Conservation (phyloP, 2,329 filamentous ascomycete species). For the Arthrobotrys sphaeroides region DNA sequence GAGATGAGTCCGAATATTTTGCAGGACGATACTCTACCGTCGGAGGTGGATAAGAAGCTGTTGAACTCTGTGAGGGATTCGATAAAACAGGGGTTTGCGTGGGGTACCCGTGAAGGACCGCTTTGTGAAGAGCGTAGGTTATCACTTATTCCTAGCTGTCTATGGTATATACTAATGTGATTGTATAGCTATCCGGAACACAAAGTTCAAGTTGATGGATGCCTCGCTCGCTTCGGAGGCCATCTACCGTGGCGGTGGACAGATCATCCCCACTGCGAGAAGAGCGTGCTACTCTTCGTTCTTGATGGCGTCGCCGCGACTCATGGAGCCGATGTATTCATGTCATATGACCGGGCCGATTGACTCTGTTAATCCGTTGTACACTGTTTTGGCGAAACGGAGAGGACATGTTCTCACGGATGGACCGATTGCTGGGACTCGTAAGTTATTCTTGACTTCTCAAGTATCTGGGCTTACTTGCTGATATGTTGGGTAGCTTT, state of each 20-base stretch:
- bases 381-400: constrained; percentile 87
- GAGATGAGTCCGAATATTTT: constrained; percentile 94
- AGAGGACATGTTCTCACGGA: constrained; percentile 95
- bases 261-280: constrained; percentile 94
- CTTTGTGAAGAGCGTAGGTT: constrained; percentile 94
- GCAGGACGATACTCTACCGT: constrained; percentile 93
- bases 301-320: constrained; percentile 91
- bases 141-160: constrained; percentile 41
- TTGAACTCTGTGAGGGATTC: constrained; percentile 88
- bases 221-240: constrained; percentile 85
- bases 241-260: constrained; percentile 93
- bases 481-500: constrained; percentile 65
- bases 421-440: constrained; percentile 90
- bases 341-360: constrained; percentile 93
- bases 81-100: constrained; percentile 94
- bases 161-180: constrained; percentile 51
- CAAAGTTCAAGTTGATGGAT: constrained; percentile 96
- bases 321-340: constrained; percentile 96
- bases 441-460: constrained; percentile 45
- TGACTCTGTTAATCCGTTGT: constrained; percentile 85
- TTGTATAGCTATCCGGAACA: constrained; percentile 84
- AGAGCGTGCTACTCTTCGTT: constrained; percentile 95
- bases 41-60: constrained; percentile 92
- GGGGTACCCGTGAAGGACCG: constrained; percentile 93
- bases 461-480: neutral